Evolutionary conservation across 805 yeast species (phyloP).

Genomic region (Hanseniaspora mollemarum): DNA sequence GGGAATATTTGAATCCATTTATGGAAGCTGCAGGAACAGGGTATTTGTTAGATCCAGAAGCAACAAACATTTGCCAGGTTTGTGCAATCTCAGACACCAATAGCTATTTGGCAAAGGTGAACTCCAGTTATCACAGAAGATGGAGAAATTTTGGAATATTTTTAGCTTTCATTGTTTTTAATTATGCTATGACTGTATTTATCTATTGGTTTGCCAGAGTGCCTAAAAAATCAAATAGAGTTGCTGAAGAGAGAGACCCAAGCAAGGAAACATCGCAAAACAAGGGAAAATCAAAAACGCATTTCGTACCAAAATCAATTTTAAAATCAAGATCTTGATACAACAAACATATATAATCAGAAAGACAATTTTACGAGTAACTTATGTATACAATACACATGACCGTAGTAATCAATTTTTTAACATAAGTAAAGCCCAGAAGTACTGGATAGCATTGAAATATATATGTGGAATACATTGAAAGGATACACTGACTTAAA

Average conservation of each 20-base stretch:
- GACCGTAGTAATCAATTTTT: too few relatives aligned
- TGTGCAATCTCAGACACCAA: conserved; percentile 50
- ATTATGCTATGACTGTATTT: conserved; percentile 34
- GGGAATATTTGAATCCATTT: conserved; percentile 37
- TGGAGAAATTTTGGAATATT: conserved; percentile 58
- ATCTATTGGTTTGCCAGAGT: conserved; percentile 61
- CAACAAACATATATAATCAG: too few relatives aligned
- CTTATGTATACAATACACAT: too few relatives aligned
- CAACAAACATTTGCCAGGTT: conserved; percentile 44
- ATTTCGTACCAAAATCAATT: too few relatives aligned
- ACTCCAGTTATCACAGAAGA: conserved; percentile 30
- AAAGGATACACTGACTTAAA: too few relatives aligned
- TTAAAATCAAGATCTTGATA: too few relatives aligned
- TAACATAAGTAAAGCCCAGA: too few relatives aligned
- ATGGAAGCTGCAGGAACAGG: conserved; percentile 35
- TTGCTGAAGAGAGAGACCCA: conserved; percentile 14
- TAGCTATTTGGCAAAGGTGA: conserved; percentile 40
- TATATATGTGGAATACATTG: too few relatives aligned
- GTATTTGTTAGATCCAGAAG: conserved; percentile 35
- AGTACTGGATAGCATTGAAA: too few relatives aligned
- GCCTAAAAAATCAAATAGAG: conserved; percentile 38
- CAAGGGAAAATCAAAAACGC: too few relatives aligned
- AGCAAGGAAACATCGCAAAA: background rate
- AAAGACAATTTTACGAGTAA: too few relatives aligned
- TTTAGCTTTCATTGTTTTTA: conserved; percentile 40